Conservation (phyloP, 495 filamentous ascomycete species). For the Neurospora sp. region DNA sequence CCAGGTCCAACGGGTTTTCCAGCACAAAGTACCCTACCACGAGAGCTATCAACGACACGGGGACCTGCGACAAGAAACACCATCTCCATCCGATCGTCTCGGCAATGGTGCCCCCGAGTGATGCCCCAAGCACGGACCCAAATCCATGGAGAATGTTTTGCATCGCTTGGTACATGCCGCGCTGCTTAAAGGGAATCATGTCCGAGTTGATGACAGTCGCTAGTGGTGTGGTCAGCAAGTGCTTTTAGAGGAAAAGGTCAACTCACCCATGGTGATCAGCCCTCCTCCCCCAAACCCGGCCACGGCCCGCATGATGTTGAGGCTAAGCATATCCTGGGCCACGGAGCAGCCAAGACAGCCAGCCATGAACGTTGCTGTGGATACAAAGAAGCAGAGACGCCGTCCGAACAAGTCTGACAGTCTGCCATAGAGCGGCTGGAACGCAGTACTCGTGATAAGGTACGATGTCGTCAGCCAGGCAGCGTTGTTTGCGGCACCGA, state of each 20-base stretch:
- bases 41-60: conserved; percentile 42
- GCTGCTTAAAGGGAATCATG: conserved; percentile 50
- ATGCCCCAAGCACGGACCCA: conserved; percentile 37
- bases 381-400: conserved; percentile 39
- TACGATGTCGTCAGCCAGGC: conserved; percentile 67
- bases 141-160: conserved; percentile 54
- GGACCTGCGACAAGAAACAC: conserved; percentile 43
- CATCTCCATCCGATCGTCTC: conserved; percentile 41
- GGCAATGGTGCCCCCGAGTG: conserved; percentile 39
- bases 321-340: conserved; percentile 26
- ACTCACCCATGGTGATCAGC: conserved; percentile 51
- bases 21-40: conserved; percentile 45
- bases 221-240: conserved; percentile 13
- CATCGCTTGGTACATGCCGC: conserved; percentile 56
- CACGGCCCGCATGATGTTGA: conserved; percentile 36
- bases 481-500: conserved; percentile 39
- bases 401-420: conserved; percentile 46
- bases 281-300: conserved; percentile 51
- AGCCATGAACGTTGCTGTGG: conserved; percentile 35
- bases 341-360: conserved; percentile 41
- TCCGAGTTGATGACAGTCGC: conserved; percentile 59
- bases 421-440: conserved; percentile 39
- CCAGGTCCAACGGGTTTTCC: conserved; percentile 24
- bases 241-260: background rate
- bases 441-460: conserved; percentile 62